These are phyloP conservation scores for Musa troglodytarum DNA, from an alignment of 176 grass and related monocot species.

Conservation along the genomic window DNA sequence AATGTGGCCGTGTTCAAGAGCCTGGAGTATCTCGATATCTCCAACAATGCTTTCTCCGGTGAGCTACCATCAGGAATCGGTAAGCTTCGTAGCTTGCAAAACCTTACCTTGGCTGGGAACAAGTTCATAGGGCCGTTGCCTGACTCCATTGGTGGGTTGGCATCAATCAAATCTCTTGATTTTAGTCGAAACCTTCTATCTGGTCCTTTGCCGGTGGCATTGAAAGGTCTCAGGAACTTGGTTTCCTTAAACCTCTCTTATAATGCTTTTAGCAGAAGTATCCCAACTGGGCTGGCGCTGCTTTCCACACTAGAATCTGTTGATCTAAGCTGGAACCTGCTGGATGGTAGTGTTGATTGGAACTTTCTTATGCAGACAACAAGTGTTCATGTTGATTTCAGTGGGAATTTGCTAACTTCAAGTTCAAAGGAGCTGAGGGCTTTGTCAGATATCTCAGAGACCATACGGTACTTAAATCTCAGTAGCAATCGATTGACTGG, in stretches of 20 bases:
- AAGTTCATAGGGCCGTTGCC: neutral
- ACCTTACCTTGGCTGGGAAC: neutral
- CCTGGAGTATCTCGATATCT: conserved; percentile 54
- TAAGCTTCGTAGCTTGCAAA: conserved; percentile 7
- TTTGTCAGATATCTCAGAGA: conserved; percentile 46
- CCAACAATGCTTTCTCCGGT: conserved; percentile 45
- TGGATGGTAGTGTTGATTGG: conserved; percentile 49
- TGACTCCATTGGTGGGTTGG: conserved; percentile 7
- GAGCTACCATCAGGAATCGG: neutral
- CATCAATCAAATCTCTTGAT: conserved; percentile 7
- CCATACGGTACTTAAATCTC: conserved; percentile 61
- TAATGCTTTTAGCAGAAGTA: conserved; percentile 42
- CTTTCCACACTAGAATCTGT: conserved; percentile 57
- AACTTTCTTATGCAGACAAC: conserved; percentile 51
- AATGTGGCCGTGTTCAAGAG: conserved; percentile 35
- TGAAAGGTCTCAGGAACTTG: conserved; percentile 38
- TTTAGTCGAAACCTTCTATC: conserved; percentile 2
- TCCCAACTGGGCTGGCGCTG: conserved; percentile 49
- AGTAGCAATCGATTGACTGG: conserved; percentile 72
- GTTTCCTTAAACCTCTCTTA: conserved; percentile 59
- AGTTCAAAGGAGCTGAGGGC: conserved; percentile 51
- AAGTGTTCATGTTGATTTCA: conserved; percentile 66
- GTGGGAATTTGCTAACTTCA: conserved; percentile 58
- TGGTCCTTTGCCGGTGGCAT: conserved; percentile 37
- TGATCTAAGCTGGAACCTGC: conserved; percentile 49